Conservation (phyloP, 2,329 filamentous ascomycete genomes). For the Fusarium nanum region DNA sequence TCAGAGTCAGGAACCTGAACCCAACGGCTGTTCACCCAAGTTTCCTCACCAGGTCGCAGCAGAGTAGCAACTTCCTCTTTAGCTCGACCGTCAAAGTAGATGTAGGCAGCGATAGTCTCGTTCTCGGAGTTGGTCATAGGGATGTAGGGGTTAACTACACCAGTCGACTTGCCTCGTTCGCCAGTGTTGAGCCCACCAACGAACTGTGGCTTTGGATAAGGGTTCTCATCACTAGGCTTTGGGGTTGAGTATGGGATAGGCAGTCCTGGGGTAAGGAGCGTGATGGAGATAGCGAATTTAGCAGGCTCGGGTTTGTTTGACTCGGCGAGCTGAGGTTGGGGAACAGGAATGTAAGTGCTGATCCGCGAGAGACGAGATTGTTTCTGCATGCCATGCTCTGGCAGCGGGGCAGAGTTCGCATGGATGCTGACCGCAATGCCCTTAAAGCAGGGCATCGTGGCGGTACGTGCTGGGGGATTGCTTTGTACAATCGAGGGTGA, state of each 20-base stretch:
- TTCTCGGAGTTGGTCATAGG: slow-evolving; percentile 93
- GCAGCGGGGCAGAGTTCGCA: slow-evolving; percentile 79
- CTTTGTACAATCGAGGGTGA: slow-evolving; percentile 28
- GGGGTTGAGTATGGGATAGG: slow-evolving; percentile 93
- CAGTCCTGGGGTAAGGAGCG: slow-evolving; percentile 87
- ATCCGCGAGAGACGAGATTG: slow-evolving; percentile 92
- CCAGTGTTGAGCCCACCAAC: slow-evolving; percentile 75
- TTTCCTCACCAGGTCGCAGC: slow-evolving; percentile 92
- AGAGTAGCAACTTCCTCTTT: slow-evolving; percentile 98
- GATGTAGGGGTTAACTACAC: slow-evolving; percentile 84
- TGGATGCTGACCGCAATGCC: slow-evolving; percentile 99
- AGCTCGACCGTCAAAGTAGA: slow-evolving; percentile 94
- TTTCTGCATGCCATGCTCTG: slow-evolving; percentile 95
- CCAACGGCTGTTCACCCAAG: slow-evolving; percentile 99
- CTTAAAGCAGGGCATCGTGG: slow-evolving; percentile 93
- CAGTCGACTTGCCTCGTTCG: slow-evolving; percentile 60
- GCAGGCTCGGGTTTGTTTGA: slow-evolving; percentile 87
- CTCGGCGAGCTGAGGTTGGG: slow-evolving; percentile 78
- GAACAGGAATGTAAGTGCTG: slow-evolving; percentile 96
- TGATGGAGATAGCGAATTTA: slow-evolving; percentile 98
- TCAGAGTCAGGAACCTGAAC: slow-evolving; percentile 92
- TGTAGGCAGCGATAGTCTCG: slow-evolving; percentile 98
- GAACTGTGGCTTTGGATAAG: slow-evolving; percentile 82
- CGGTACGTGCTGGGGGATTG: slow-evolving; percentile 29
- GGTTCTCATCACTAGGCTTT: slow-evolving; percentile 79